Evolutionary conservation across 2,329 filamentous ascomycete genomes (phyloP).

Genomic region (Verticillium isaacii): DNA sequence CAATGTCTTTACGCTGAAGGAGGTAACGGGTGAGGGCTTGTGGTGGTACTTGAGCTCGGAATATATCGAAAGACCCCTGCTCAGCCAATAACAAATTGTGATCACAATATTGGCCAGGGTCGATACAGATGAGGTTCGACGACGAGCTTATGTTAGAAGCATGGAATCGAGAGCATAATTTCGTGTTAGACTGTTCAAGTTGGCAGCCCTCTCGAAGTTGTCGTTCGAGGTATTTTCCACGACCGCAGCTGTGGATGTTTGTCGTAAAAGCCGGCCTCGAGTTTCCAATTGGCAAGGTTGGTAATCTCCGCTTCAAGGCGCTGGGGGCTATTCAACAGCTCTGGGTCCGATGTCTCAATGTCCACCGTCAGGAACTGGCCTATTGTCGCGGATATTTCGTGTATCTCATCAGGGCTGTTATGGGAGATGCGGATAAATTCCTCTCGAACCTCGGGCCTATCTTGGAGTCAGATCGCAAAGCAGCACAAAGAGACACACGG

Average conservation of each 20-base stretch:
- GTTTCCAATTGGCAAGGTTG: constrained; percentile 1
- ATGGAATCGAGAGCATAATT: no score
- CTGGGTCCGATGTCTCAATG: background rate
- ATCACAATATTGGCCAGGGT: no score
- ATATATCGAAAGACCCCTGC: no score
- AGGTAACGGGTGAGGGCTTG: no score
- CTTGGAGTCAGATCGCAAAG: no score
- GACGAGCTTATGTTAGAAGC: no score
- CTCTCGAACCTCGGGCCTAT: no score
- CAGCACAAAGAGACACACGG: background rate
- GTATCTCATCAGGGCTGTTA: background rate
- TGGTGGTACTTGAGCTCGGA: no score
- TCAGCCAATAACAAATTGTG: no score
- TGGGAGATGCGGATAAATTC: background rate
- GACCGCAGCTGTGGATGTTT: background rate
- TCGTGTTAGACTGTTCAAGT: no score
- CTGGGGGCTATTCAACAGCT: background rate
- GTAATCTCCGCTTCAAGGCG: background rate
- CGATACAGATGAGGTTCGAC: no score
- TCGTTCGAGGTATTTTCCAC: background rate
- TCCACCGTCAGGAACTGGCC: constrained; percentile 1
- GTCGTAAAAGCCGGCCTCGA: background rate
- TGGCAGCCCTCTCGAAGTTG: background rate
- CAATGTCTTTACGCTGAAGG: no score
- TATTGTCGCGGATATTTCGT: background rate